Conservation (phyloP, 78 protist genomes). For the Dictyostelium purpureum region DNA sequence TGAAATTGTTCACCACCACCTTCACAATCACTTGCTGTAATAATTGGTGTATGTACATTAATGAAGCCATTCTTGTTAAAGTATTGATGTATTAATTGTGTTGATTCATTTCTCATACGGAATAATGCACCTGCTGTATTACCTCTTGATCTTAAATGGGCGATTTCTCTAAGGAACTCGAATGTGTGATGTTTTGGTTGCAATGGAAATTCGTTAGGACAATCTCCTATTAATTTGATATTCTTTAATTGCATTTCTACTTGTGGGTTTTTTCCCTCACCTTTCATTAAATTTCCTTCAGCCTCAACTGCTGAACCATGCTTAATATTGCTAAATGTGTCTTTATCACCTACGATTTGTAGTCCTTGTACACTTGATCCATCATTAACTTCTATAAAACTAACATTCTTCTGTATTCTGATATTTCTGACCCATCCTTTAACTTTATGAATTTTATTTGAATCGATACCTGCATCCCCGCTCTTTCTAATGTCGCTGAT, state of each 20-base stretch:
- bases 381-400: constrained; percentile 60
- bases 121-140: constrained; percentile 79
- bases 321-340: background rate
- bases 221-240: background rate
- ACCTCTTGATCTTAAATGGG: constrained; percentile 92
- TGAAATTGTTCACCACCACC: constrained; percentile 95
- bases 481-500: background rate
- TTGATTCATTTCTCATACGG: constrained; percentile 82
- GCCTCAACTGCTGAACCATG: constrained; percentile 55
- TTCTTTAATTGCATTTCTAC: background rate
- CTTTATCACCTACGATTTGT: constrained; percentile 59
- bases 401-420: constrained; percentile 29
- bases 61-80: constrained; percentile 77
- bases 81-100: constrained; percentile 80
- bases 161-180: constrained; percentile 92
- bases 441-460: background rate
- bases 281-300: background rate
- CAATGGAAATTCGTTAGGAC: constrained; percentile 83
- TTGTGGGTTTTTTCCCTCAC: constrained; percentile 39
- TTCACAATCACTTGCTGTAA: constrained; percentile 93
- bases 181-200: constrained; percentile 91
- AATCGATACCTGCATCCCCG: background rate
- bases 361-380: constrained; percentile 32
- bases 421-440: constrained; percentile 64
- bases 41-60: constrained; percentile 90